Conservation (phyloP, 306 rosid genomes). For the Glycine soja region DNA sequence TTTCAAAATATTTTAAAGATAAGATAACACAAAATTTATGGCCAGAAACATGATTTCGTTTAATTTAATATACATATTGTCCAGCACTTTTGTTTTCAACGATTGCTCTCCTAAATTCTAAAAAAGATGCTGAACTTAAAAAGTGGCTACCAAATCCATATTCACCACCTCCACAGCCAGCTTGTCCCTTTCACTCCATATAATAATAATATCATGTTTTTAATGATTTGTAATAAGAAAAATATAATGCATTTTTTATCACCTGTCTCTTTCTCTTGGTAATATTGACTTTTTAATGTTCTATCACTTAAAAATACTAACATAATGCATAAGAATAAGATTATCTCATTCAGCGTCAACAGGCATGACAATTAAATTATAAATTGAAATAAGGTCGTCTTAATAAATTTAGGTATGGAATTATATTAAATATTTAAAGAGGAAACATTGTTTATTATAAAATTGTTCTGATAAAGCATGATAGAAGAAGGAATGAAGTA, state of each 20-base stretch:
- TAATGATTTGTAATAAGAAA: background rate
- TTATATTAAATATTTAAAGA: too few species aligned
- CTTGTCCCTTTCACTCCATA: slow-evolving; percentile 28
- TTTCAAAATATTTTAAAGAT: background rate
- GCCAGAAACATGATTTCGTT: background rate
- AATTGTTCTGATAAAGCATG: too few species aligned
- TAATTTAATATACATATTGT: background rate
- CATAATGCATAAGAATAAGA: background rate
- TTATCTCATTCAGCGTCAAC: background rate
- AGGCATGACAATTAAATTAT: too few species aligned
- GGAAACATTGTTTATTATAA: too few species aligned
- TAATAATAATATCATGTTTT: background rate
- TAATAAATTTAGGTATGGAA: too few species aligned
- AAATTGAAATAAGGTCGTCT: too few species aligned
- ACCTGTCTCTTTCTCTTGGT: background rate
- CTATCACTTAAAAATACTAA: background rate
- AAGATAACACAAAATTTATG: background rate
- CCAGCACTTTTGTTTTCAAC: background rate
- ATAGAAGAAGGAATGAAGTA: too few species aligned
- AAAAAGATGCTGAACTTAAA: slow-evolving; percentile 17
- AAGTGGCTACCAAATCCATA: slow-evolving; percentile 39
- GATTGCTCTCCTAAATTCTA: background rate
- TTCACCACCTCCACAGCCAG: background rate
- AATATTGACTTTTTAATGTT: background rate
- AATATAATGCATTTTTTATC: slow-evolving; percentile 1